Percentiles rank a stretch among this genome's conserved stretches.
Evolutionary conservation across 805 yeast genomes (phyloP).

Genomic region (Saccharomycopsis sp.): DNA sequence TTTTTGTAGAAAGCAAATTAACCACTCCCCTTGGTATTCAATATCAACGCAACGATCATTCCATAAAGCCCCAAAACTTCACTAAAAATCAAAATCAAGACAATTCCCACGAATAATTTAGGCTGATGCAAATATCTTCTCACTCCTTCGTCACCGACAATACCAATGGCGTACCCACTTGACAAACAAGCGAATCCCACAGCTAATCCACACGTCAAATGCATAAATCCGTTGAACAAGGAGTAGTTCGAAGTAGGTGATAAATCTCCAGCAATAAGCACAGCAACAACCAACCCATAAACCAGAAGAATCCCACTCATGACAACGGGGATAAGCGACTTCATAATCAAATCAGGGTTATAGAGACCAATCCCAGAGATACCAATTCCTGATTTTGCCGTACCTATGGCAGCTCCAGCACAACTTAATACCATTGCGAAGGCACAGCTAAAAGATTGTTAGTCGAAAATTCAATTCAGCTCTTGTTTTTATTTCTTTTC

Average conservation of each 20-base stretch:
- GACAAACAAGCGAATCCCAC: slow-evolving; percentile 97
- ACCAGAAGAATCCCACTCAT: slow-evolving; percentile 97
- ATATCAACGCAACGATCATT: slow-evolving; percentile 87
- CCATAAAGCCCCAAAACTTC: slow-evolving; percentile 90
- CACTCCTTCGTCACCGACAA: slow-evolving; percentile 91
- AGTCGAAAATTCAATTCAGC: no score
- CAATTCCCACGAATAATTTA: slow-evolving; percentile 82
- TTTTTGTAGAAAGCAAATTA: slow-evolving; percentile 23
- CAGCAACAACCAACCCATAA: slow-evolving; percentile 95
- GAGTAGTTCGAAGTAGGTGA: slow-evolving; percentile 76
- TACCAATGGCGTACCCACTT: slow-evolving; percentile 93
- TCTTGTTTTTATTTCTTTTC: no score
- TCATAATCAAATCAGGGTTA: slow-evolving; percentile 95
- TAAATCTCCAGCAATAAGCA: slow-evolving; percentile 80
- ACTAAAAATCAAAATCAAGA: slow-evolving; percentile 81
- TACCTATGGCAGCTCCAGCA: slow-evolving; percentile 98
- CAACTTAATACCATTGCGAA: slow-evolving; percentile 87
- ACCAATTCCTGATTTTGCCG: slow-evolving; percentile 98
- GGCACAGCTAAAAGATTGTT: slow-evolving; percentile 53
- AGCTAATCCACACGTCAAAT: slow-evolving; percentile 88
- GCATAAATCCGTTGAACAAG: slow-evolving; percentile 95
- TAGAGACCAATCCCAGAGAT: slow-evolving; percentile 97
- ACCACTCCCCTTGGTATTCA: slow-evolving; percentile 83
- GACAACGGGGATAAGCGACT: slow-evolving; percentile 91
- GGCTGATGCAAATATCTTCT: slow-evolving; percentile 86